Evolutionary conservation across 129 eudicot genomes (phyloP).

Genomic region (Apium graveolens): DNA sequence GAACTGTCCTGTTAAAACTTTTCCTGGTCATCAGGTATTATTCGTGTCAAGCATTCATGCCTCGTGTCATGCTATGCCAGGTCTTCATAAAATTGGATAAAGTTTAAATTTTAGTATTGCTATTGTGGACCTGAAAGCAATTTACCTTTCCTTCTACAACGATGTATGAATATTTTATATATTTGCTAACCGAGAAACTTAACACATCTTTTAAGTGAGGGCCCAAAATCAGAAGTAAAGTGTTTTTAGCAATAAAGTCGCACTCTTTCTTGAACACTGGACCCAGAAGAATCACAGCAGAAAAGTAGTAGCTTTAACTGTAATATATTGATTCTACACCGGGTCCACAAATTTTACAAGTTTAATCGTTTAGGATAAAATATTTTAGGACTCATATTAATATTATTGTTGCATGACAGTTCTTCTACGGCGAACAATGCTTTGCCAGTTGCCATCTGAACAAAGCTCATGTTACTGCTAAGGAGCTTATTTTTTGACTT

Average conservation of each 20-base stretch:
- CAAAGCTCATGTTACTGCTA: neutral
- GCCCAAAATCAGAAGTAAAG: neutral
- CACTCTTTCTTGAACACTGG: neutral
- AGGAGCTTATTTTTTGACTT: neutral
- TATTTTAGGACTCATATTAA: too few species aligned
- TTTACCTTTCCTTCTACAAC: neutral
- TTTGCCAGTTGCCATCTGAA: neutral
- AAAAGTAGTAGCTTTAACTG: neutral
- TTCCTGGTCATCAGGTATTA: conserved; percentile 53
- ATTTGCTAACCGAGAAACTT: neutral
- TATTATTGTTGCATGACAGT: too few species aligned
- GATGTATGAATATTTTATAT: neutral
- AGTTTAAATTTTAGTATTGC: neutral
- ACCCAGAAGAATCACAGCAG: neutral
- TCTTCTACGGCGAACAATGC: neutral
- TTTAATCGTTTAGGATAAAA: neutral
- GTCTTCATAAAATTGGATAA: neutral
- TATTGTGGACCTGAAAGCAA: neutral
- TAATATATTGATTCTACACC: neutral
- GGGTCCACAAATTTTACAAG: neutral
- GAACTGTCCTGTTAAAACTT: conserved; percentile 29
- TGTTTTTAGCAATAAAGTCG: neutral
- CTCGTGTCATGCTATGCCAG: conserved; percentile 6
- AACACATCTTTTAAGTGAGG: neutral
- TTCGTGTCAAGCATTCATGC: neutral